Percentiles rank a stretch among this genome's conserved stretches.
Conservation (phyloP, 768 basidiomycete species). For the Termitomyces sp. region DNA sequence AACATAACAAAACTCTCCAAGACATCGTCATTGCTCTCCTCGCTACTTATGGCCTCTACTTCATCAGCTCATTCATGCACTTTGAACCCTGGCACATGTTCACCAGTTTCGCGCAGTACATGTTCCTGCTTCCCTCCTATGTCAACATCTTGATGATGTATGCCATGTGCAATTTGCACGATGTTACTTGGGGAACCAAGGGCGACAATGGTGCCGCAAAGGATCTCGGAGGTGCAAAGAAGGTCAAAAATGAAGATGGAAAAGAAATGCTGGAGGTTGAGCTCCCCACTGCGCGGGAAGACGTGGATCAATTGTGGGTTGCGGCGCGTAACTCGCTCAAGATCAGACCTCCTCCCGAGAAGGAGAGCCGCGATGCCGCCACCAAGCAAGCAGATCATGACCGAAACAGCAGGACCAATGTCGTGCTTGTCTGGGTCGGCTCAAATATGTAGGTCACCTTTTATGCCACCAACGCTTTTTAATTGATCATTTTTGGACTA, state of each 20-base stretch:
- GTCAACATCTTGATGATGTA: constrained; percentile 93
- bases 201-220: constrained; percentile 87
- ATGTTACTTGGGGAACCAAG: constrained; percentile 91
- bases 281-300: constrained; percentile 76
- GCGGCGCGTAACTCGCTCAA: constrained; percentile 71
- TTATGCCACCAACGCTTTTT: neutral
- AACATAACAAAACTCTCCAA: constrained; percentile 65
- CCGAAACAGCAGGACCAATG: constrained; percentile 80
- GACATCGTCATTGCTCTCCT: constrained; percentile 82
- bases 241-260: constrained; percentile 79
- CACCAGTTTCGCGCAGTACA: constrained; percentile 88
- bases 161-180: constrained; percentile 90
- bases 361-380: constrained; percentile 80
- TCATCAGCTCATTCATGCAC: constrained; percentile 84
- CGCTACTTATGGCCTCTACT: constrained; percentile 80
- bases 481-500: constrained; percentile 18
- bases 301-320: constrained; percentile 84
- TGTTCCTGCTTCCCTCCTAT: constrained; percentile 79
- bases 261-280: constrained; percentile 88
- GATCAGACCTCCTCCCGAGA: constrained; percentile 64
- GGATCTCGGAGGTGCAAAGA: constrained; percentile 89
- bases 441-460: constrained; percentile 67
- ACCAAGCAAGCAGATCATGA: constrained; percentile 89
- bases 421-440: constrained; percentile 80
- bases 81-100: constrained; percentile 98